phyloP scores from a whole-genome alignment of 139 green algal genomes.

The Chlamydomonas incerta region DNA sequence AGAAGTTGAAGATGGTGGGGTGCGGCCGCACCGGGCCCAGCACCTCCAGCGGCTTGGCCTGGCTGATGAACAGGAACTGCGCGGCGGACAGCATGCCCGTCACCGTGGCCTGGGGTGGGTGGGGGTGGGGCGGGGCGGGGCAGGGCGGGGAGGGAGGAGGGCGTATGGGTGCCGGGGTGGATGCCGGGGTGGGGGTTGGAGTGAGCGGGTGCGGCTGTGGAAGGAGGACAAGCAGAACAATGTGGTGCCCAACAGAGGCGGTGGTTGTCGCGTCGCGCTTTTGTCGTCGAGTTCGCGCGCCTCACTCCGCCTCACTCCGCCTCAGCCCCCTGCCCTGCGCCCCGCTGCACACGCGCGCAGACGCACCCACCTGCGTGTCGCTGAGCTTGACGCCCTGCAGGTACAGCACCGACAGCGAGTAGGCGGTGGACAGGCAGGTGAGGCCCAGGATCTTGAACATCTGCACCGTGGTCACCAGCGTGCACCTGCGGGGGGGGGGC shows the following conservation, averaged over 20 bases:
- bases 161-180: no score
- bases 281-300: no score
- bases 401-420: slow-evolving; percentile 94
- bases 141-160: not conserved
- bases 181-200: no score
- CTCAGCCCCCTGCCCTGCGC: not conserved
- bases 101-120: slow-evolving; percentile 74
- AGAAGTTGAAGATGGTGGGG: slow-evolving; percentile 91
- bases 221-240: no score
- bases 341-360: not conserved
- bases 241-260: no score
- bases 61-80: slow-evolving; percentile 97
- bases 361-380: slow-evolving; percentile 76
- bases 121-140: not conserved
- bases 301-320: no score
- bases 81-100: slow-evolving; percentile 85
- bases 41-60: slow-evolving; percentile 85
- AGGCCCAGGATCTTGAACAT: slow-evolving; percentile 99
- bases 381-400: slow-evolving; percentile 91
- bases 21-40: slow-evolving; percentile 91
- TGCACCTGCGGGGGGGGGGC: slow-evolving; percentile 60
- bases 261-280: no score
- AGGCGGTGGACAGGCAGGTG: slow-evolving; percentile 94
- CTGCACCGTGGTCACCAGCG: slow-evolving; percentile 94
- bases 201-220: no score